Evolutionary conservation across 176 grass and related monocot species (phyloP).

Genomic region (Cymbopogon citratus): DNA sequence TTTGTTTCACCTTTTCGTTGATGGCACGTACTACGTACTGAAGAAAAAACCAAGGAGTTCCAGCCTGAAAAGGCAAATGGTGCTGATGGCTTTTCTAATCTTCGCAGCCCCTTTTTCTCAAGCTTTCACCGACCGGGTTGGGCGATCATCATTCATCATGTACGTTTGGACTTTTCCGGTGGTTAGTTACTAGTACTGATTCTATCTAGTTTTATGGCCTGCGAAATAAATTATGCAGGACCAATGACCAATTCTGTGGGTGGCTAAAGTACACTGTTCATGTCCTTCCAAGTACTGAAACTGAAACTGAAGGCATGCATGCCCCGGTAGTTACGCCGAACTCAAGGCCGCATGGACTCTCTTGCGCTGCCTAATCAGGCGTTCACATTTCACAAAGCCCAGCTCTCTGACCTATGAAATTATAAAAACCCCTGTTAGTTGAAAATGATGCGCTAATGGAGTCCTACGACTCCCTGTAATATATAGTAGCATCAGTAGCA

Average conservation of each 20-base stretch:
- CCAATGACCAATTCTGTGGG: not conserved
- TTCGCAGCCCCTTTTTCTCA: not conserved
- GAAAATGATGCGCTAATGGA: not conserved
- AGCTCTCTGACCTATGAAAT: not conserved
- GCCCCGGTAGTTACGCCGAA: not conserved
- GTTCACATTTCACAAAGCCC: not conserved
- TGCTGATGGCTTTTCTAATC: not conserved
- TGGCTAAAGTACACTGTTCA: not conserved
- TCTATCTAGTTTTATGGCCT: slow-evolving; percentile 6
- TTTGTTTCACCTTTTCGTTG: slow-evolving; percentile 6
- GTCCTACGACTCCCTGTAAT: no score
- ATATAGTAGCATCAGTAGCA: no score
- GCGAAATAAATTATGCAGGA: slow-evolving; percentile 6
- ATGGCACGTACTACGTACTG: not conserved
- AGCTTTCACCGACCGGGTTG: slow-evolving; percentile 8
- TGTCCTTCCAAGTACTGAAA: slow-evolving; percentile 24
- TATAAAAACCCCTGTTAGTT: not conserved
- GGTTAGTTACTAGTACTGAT: not conserved
- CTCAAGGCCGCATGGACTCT: not conserved
- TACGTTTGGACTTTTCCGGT: not conserved
- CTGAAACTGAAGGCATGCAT: not conserved
- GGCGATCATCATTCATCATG: not conserved
- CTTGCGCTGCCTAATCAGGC: not conserved
- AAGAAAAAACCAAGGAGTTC: not conserved
- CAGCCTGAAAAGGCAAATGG: slow-evolving; percentile 25